These are phyloP conservation scores for Cinnamomum micranthum DNA, from an alignment of 164 flowering plant species.

Conservation along the genomic window DNA sequence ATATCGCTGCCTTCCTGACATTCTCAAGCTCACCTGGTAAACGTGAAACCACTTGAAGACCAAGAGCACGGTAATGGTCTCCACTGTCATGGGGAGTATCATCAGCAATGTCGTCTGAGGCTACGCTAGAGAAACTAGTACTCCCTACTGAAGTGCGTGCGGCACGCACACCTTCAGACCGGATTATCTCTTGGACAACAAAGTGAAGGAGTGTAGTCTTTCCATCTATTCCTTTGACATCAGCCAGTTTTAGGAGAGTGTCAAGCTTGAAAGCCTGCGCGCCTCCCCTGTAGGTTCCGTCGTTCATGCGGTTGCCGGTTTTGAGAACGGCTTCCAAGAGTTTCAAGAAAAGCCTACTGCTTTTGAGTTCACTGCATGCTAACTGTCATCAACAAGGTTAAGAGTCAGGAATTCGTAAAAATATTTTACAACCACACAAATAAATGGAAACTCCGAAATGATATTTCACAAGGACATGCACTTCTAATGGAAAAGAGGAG, in stretches of 20 bases:
- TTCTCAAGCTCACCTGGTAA: conserved; percentile 60
- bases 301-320: conserved; percentile 97
- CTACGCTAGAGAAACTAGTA: conserved; percentile 46
- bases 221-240: conserved; percentile 88
- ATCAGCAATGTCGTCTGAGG: conserved; percentile 40
- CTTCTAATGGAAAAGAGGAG: not conserved
- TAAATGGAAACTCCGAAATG: no score
- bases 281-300: conserved; percentile 90
- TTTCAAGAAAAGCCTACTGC: conserved; percentile 77
- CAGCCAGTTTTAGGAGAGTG: conserved; percentile 85
- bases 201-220: conserved; percentile 89
- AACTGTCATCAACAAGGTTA: conserved; percentile 28
- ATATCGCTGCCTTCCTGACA: conserved; percentile 65
- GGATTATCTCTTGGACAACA: conserved; percentile 87
- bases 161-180: conserved; percentile 79
- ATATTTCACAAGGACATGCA: not conserved
- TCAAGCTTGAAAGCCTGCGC: conserved; percentile 96
- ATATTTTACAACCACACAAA: not conserved
- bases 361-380: conserved; percentile 81
- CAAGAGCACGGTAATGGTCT: conserved; percentile 57
- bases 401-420: not conserved
- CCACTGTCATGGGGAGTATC: conserved; percentile 34
- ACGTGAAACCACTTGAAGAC: conserved; percentile 74
- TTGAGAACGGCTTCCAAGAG: conserved; percentile 94
- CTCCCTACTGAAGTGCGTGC: conserved; percentile 50